phyloP scores from a whole-genome alignment of 257 asterid genomes.

The Craterostigma plantagineum region DNA sequence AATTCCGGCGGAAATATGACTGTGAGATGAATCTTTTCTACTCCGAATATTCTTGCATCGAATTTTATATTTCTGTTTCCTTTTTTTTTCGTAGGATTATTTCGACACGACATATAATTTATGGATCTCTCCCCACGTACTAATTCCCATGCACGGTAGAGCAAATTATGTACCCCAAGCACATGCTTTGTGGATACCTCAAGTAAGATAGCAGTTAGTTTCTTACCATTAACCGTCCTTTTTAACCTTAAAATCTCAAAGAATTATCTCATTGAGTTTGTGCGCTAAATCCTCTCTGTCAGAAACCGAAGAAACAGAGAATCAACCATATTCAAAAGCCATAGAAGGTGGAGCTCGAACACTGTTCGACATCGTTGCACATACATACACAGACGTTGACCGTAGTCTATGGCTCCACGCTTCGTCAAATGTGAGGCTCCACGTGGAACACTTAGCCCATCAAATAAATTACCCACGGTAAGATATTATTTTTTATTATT shows the following conservation, averaged over 20 bases:
- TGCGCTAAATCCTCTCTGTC: constrained; percentile 8
- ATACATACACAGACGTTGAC: constrained; percentile 60
- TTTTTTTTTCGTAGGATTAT: constrained; percentile 43
- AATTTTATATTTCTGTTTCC: no score
- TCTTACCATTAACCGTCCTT: no score
- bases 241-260: neutral
- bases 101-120: constrained; percentile 65
- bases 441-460: constrained; percentile 70
- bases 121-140: constrained; percentile 77
- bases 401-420: constrained; percentile 70
- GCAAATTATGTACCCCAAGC: constrained; percentile 82
- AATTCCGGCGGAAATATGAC: constrained; percentile 81
- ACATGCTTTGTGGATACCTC: constrained; percentile 84
- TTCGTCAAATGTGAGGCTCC: constrained; percentile 86
- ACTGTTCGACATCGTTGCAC: constrained; percentile 64
- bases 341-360: constrained; percentile 72
- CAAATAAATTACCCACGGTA: constrained; percentile 82
- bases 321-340: constrained; percentile 67
- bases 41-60: constrained; percentile 1
- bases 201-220: constrained; percentile 28
- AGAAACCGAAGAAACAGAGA: constrained; percentile 89
- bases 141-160: constrained; percentile 95
- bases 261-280: no score
- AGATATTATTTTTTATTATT: neutral
- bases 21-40: constrained; percentile 24